Evolutionary conservation across 208 protist species (phyloP), one percentile per base, ranked within the genome.

Genomic region (Crithidia brevicula): DNA sequence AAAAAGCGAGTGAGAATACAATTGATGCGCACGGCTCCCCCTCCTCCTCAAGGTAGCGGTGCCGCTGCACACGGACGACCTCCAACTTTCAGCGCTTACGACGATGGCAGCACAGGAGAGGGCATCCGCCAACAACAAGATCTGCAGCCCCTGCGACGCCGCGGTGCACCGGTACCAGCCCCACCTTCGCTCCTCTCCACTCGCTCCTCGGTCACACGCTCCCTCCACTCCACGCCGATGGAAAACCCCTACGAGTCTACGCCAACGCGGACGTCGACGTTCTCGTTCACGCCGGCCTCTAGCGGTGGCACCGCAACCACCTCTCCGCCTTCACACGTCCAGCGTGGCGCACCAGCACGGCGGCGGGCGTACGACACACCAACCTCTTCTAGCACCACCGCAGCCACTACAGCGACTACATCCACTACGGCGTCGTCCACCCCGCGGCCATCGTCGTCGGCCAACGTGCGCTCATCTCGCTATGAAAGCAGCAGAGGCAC

Each of bases 91-190:
- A 40, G 34, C 56, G 51, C 52, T 31, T 63, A 74, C 34, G 60
- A 67, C 53, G 59, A 28, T 16, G 18, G 11, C 31, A 27, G 1
- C 59, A 54, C 27, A 22, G 22, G 1, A 5, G 16, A n/a, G 10
- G 31, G 30, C 16, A 4, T 18, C 7, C n/a, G 1, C 7, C 18
- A 13, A 11, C 33, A n/a, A 27, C 58, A 38, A 7, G 43, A 33
- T 1, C 67, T 27, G 47, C 67, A 66, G 43, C 50, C 67, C 6
- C 43, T 68, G 53, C 49, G 68, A 9, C 68, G 68, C 28, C 59
- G 52, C 33, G 68, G 68, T 8, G 68, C 31, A 3, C 60, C 68
- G 7, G 59, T 74, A 27, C 68, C 59, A 9, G 60, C 60, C 4
- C 68, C 68, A 38, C 18, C 52, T 20, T 25, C 62, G 18, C 53